A percentile compares a stretch with the other conserved stretches of the same genome.
Conservation (phyloP, 2,329 filamentous ascomycete species). For the Purpureocillium lavendulum region DNA sequence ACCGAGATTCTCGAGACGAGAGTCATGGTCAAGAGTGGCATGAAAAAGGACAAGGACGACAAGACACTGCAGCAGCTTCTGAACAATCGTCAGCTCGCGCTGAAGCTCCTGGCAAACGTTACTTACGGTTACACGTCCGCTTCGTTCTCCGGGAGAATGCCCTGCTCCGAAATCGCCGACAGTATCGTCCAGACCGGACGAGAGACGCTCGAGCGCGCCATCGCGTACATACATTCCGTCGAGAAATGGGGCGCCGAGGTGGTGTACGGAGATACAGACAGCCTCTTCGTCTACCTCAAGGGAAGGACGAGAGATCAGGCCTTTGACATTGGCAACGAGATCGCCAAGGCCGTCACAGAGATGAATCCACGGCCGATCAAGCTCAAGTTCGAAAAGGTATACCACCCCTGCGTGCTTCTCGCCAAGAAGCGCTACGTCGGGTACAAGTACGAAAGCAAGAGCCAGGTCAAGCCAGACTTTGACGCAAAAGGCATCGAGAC, state of each 20-base stretch:
- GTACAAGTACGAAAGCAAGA: constrained; percentile 82
- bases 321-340: constrained; percentile 88
- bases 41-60: constrained; percentile 90
- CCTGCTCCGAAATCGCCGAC: constrained; percentile 94
- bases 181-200: constrained; percentile 95
- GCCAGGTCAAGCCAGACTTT: constrained; percentile 75
- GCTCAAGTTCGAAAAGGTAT: constrained; percentile 97
- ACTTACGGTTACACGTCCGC: constrained; percentile 98
- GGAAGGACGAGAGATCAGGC: constrained; percentile 82
- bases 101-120: constrained; percentile 97
- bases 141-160: constrained; percentile 95
- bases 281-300: constrained; percentile 82
- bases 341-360: constrained; percentile 76
- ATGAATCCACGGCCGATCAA: constrained; percentile 89
- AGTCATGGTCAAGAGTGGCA: constrained; percentile 95
- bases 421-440: constrained; percentile 98
- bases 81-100: constrained; percentile 86
- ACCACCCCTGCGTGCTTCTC: constrained; percentile 86
- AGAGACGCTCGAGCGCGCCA: constrained; percentile 89
- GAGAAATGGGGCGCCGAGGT: constrained; percentile 89
- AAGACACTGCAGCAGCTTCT: constrained; percentile 75
- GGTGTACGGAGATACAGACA: constrained; percentile 96
- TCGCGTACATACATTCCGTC: constrained; percentile 84
- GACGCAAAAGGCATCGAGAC: constrained; percentile 99
- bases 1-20: constrained; percentile 91